phyloP scores from a whole-genome alignment of 805 yeast genomes.

The Tetrapisispora namnaoensis region DNA sequence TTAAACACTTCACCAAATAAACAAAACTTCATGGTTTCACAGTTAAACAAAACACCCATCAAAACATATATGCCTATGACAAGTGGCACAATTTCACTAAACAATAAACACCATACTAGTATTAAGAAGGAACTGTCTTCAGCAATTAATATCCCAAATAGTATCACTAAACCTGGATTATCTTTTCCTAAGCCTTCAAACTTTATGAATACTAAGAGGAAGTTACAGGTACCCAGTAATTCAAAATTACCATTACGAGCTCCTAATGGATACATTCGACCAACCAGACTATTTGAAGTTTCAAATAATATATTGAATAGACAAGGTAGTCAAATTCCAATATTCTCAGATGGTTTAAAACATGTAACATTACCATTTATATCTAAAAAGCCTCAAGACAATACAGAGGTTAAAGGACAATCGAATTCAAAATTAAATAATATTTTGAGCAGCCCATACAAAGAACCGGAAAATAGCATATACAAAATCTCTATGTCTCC shows the following conservation, averaged over 20 bases:
- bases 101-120: neutral
- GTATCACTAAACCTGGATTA: neutral
- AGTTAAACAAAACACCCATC: conserved; percentile 4
- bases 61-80: neutral
- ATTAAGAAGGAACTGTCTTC: too few relatives aligned
- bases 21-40: too few relatives aligned
- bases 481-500: conserved; percentile 26
- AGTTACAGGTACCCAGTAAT: neutral
- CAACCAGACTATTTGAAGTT: conserved; percentile 20
- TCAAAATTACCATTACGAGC: neutral
- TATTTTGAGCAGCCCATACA: conserved; percentile 20
- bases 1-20: neutral
- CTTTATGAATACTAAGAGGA: neutral
- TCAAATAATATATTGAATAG: conserved; percentile 14
- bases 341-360: conserved; percentile 1
- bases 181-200: neutral
- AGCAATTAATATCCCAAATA: neutral
- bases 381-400: neutral
- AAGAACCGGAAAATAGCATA: conserved; percentile 23
- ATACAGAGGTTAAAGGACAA: neutral
- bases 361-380: neutral
- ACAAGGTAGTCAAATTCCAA: conserved; percentile 15
- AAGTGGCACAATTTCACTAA: neutral
- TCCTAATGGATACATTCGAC: conserved; percentile 9
- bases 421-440: neutral